phyloP scores from a whole-genome alignment of 495 filamentous ascomycete species.

The Aspergillus mulundensis region DNA sequence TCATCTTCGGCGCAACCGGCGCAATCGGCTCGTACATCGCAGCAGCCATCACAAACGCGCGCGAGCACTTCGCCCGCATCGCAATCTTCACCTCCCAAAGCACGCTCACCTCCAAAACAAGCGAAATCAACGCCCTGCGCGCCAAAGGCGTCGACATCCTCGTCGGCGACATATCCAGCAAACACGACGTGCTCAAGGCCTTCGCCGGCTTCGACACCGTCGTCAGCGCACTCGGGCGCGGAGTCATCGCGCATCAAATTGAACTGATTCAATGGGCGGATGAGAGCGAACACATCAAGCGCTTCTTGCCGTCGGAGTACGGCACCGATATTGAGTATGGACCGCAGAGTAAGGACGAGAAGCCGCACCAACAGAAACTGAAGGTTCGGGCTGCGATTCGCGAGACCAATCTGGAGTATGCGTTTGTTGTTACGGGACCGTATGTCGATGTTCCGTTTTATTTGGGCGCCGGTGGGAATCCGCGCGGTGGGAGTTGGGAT shows the following conservation, averaged over 20 bases:
- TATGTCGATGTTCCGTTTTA: slow-evolving; percentile 64
- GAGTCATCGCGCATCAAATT: slow-evolving; percentile 54
- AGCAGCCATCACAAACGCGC: slow-evolving; percentile 50
- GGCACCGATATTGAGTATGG: slow-evolving; percentile 71
- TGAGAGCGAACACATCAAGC: slow-evolving; percentile 49
- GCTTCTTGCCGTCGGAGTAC: slow-evolving; percentile 71
- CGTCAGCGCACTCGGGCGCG: slow-evolving; percentile 60
- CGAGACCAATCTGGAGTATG: slow-evolving; percentile 50
- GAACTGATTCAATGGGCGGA: slow-evolving; percentile 56
- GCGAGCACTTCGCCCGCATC: slow-evolving; percentile 50
- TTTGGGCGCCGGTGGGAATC: slow-evolving; percentile 23
- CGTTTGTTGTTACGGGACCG: slow-evolving; percentile 65
- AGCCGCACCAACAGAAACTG: slow-evolving; percentile 67
- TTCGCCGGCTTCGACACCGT: slow-evolving; percentile 60
- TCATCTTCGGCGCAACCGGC: slow-evolving; percentile 69
- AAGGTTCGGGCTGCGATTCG: slow-evolving; percentile 57
- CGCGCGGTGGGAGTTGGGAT: slow-evolving; percentile 48
- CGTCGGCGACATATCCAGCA: slow-evolving; percentile 54
- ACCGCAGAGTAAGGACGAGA: slow-evolving; percentile 53
- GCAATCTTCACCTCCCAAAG: slow-evolving; percentile 60
- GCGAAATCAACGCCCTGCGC: slow-evolving; percentile 37
- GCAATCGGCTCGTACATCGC: slow-evolving; percentile 63
- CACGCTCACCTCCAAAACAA: slow-evolving; percentile 41
- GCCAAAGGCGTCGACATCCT: slow-evolving; percentile 51
- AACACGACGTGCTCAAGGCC: slow-evolving; percentile 48